A percentile compares a stretch with the other conserved stretches of the same genome.
phyloP scores from a whole-genome alignment of 306 rosid species.

The Pueraria montana region DNA sequence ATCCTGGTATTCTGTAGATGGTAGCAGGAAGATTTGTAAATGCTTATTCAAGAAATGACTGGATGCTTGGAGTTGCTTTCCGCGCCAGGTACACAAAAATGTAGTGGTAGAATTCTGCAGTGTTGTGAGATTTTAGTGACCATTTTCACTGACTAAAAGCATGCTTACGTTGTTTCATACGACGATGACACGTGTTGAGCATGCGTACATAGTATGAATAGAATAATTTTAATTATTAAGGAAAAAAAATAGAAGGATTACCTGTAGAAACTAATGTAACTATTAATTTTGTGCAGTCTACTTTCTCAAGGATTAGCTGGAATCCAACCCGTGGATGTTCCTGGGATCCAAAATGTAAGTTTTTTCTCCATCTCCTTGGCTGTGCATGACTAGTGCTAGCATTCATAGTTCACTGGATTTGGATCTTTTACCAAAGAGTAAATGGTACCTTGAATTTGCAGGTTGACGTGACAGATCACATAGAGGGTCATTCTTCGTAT shows the following conservation, averaged over 20 bases:
- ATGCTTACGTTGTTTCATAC: no score
- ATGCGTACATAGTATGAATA: background rate
- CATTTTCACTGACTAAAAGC: no score
- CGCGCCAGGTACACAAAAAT: constrained; percentile 65
- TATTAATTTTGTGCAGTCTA: constrained; percentile 55
- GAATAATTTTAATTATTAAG: background rate
- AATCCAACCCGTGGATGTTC: constrained; percentile 68
- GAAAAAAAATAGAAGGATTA: background rate
- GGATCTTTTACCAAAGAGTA: constrained; percentile 31
- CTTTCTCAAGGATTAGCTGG: constrained; percentile 79
- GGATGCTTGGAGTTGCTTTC: constrained; percentile 78
- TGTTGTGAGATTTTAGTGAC: background rate
- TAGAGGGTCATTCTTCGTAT: constrained; percentile 94
- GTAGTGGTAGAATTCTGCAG: constrained; percentile 26
- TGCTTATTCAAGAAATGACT: constrained; percentile 71
- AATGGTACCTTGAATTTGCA: constrained; percentile 49
- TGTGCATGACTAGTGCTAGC: background rate
- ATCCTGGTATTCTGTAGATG: constrained; percentile 58
- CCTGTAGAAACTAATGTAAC: constrained; percentile 22
- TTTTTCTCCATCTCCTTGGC: constrained; percentile 3
- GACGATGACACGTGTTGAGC: no score
- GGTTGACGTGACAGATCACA: constrained; percentile 81
- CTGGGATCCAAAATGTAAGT: constrained; percentile 71
- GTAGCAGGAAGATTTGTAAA: constrained; percentile 82
- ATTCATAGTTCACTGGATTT: constrained; percentile 19